Percentiles rank a stretch among this genome's conserved stretches.
These are phyloP conservation scores for Trichoderma guizhouense DNA, from an alignment of 2,329 filamentous ascomycete species.

Conservation along the genomic window DNA sequence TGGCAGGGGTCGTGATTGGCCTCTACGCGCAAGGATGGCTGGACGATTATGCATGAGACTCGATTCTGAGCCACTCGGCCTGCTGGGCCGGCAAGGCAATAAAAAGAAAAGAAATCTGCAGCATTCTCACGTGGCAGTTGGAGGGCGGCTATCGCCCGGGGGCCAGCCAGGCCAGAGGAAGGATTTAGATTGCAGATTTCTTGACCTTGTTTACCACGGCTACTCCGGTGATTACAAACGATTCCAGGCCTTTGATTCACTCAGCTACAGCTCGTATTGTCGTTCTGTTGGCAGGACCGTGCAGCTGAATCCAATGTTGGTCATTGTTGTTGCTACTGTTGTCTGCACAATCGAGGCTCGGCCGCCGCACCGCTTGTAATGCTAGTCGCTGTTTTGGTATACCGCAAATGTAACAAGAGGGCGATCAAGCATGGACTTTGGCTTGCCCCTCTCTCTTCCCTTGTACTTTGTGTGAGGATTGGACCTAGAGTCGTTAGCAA, in stretches of 20 bases:
- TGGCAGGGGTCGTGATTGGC: conserved; percentile 2
- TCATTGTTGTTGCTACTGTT: background rate
- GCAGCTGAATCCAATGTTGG: background rate
- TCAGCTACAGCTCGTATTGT: background rate
- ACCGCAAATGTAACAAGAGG: background rate
- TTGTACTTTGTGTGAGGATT: background rate
- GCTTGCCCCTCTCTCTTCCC: background rate
- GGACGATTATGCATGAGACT: background rate
- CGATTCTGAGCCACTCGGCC: background rate
- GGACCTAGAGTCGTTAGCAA: background rate
- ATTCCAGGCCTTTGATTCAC: background rate
- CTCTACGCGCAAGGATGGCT: background rate
- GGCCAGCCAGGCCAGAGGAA: background rate
- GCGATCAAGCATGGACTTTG: background rate
- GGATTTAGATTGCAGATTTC: background rate
- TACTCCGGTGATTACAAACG: background rate
- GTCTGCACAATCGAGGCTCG: background rate
- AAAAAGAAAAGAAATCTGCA: background rate
- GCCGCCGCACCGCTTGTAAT: background rate
- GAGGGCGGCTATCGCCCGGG: background rate
- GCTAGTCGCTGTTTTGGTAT: background rate
- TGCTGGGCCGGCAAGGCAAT: background rate
- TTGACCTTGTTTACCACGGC: background rate
- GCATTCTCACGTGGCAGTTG: conserved; percentile 10
- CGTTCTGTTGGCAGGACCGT: background rate